Percentiles rank a stretch among this genome's conserved stretches.
Evolutionary conservation across 2,329 filamentous ascomycete species (phyloP).

Genomic region (Xylariaceae sp.): DNA sequence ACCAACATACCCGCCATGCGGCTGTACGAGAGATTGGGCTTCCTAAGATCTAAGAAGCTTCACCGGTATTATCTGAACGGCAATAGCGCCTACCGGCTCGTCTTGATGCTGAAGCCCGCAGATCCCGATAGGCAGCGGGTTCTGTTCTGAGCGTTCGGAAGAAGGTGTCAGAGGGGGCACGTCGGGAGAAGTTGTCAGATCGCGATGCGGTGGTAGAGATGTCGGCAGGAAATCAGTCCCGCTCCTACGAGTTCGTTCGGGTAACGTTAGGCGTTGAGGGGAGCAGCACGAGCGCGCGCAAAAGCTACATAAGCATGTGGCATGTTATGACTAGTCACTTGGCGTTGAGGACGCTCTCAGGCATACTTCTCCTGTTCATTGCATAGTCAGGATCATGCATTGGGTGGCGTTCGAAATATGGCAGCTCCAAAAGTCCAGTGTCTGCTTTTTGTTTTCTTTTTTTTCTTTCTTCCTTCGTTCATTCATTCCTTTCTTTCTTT

Average conservation of each 20-base stretch:
- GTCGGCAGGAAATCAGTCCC: neutral
- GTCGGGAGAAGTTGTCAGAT: neutral
- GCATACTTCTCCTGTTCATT: neutral
- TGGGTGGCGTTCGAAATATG: conserved; percentile 14
- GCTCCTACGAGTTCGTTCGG: neutral
- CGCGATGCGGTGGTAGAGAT: neutral
- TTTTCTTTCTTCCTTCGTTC: neutral
- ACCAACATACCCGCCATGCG: conserved; percentile 85
- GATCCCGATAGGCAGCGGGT: conserved; percentile 14
- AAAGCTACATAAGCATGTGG: neutral
- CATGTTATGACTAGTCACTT: neutral
- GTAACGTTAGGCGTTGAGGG: neutral
- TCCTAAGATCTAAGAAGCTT: conserved; percentile 84
- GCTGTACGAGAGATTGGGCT: conserved; percentile 87
- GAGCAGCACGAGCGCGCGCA: neutral
- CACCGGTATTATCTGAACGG: conserved; percentile 96
- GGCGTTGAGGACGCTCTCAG: conserved; percentile 2
- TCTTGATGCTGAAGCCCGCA: conserved; percentile 67
- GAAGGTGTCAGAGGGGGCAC: too few species aligned
- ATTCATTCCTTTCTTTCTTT: neutral
- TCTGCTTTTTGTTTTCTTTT: neutral
- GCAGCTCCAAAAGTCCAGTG: neutral
- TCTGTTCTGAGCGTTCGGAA: conserved; percentile 6
- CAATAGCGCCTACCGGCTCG: conserved; percentile 85
- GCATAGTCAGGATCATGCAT: conserved; percentile 15